These are phyloP conservation scores for Capronia coronata DNA, from an alignment of 2,329 filamentous ascomycete species.

Conservation along the genomic window DNA sequence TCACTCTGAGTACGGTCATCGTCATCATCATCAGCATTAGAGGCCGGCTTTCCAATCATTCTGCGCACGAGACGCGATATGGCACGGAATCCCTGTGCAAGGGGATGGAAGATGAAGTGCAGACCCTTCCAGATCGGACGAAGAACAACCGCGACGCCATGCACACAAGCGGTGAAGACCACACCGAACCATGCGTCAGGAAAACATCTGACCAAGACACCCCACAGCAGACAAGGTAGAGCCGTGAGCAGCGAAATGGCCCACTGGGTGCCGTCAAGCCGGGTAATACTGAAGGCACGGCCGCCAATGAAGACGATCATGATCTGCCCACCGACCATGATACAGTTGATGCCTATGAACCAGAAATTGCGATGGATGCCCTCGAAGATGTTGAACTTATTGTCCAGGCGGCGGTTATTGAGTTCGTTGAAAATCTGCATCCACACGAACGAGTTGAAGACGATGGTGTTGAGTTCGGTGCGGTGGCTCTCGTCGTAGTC, in stretches of 20 bases:
- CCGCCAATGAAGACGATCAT: conserved; percentile 87
- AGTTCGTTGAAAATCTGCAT: conserved; percentile 99
- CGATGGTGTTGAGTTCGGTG: conserved; percentile 64
- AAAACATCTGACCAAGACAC: conserved; percentile 70
- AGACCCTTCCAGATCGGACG: conserved; percentile 34
- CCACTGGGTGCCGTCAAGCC: conserved; percentile 72
- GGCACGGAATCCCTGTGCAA: conserved; percentile 29
- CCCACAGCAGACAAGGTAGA: conserved; percentile 76
- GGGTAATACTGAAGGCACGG: conserved; percentile 66
- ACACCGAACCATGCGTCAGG: conserved; percentile 58
- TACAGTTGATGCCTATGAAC: conserved; percentile 74
- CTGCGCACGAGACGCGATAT: conserved; percentile 24
- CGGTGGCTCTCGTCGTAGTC: conserved; percentile 44
- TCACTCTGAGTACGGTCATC: background rate
- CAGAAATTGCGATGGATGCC: conserved; percentile 78
- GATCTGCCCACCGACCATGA: conserved; percentile 85
- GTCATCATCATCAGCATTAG: conserved; percentile 11
- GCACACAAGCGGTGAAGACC: conserved; percentile 46
- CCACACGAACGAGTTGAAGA: conserved; percentile 99
- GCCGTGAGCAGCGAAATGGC: conserved; percentile 79
- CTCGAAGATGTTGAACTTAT: conserved; percentile 92
- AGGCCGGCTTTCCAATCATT: conserved; percentile 16
- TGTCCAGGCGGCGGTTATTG: conserved; percentile 93
- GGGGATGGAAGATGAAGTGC: conserved; percentile 30
- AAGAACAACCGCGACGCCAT: conserved; percentile 49